Conservation (phyloP, 306 rosid genomes). For the Rosa lucieae region DNA sequence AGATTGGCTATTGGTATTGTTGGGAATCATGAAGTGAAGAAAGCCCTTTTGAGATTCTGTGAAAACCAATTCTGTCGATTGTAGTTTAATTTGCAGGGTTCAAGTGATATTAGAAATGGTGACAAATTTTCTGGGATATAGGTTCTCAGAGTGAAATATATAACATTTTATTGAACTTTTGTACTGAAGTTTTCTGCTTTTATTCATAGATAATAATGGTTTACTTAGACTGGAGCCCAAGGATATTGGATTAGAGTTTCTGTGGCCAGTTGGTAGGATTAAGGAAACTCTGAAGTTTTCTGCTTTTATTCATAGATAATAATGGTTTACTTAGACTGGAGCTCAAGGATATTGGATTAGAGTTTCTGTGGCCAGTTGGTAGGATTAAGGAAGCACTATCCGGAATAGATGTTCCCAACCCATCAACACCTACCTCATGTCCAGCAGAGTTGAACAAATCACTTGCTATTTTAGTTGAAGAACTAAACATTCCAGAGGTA, state of each 20-base stretch:
- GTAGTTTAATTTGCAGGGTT: neutral
- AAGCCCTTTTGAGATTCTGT: neutral
- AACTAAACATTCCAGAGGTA: constrained; percentile 66
- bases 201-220: constrained; percentile 52
- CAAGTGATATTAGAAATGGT: neutral
- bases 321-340: constrained; percentile 61
- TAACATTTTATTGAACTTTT: neutral
- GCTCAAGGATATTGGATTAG: constrained; percentile 61
- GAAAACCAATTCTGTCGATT: neutral
- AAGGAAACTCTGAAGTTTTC: no score
- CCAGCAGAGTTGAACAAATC: constrained; percentile 54
- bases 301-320: constrained; percentile 40
- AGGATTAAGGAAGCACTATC: constrained; percentile 57
- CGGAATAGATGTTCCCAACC: constrained; percentile 28
- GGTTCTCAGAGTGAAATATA: neutral
- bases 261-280: constrained; percentile 72
- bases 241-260: constrained; percentile 67
- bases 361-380: constrained; percentile 77
- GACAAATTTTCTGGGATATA: neutral
- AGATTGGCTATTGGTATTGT: neutral
- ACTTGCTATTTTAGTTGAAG: constrained; percentile 63
- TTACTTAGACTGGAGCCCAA: constrained; percentile 59
- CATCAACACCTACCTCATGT: constrained; percentile 59
- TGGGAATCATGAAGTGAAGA: no score
- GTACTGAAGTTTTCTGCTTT: constrained; percentile 14